phyloP scores from a whole-genome alignment of 2,329 filamentous ascomycete genomes.

The Magnaporthiopsis incrustans region DNA sequence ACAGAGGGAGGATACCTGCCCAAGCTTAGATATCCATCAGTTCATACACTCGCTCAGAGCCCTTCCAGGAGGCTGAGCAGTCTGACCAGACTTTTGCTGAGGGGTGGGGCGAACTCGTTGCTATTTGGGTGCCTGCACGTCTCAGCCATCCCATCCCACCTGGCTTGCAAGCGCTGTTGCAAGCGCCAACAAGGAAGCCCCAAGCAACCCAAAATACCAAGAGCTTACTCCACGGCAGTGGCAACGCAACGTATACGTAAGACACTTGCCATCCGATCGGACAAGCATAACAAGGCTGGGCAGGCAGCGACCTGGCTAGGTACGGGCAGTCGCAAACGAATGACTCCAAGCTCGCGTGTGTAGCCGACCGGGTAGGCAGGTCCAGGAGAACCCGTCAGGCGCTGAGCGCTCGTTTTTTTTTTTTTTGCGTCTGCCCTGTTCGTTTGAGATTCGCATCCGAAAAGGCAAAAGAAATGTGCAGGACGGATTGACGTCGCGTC shows the following conservation, averaged over 20 bases:
- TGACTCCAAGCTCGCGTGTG: background rate
- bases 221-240: background rate
- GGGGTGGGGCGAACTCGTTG: background rate
- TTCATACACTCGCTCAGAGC: background rate
- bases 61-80: background rate
- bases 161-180: background rate
- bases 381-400: background rate
- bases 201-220: background rate
- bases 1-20: background rate
- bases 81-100: background rate
- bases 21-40: background rate
- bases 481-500: background rate
- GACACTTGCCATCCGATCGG: background rate
- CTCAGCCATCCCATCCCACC: background rate
- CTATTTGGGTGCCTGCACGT: background rate
- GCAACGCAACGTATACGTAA: background rate
- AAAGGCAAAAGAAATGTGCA: conserved; percentile 1
- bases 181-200: background rate
- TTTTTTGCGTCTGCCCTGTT: background rate
- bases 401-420: background rate
- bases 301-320: background rate
- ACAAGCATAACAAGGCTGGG: background rate
- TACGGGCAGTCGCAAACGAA: background rate
- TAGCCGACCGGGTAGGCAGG: background rate
- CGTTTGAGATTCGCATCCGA: background rate